Base-by-base conservation (phyloP, 805 yeast species). In the Candida ficus region DNA sequence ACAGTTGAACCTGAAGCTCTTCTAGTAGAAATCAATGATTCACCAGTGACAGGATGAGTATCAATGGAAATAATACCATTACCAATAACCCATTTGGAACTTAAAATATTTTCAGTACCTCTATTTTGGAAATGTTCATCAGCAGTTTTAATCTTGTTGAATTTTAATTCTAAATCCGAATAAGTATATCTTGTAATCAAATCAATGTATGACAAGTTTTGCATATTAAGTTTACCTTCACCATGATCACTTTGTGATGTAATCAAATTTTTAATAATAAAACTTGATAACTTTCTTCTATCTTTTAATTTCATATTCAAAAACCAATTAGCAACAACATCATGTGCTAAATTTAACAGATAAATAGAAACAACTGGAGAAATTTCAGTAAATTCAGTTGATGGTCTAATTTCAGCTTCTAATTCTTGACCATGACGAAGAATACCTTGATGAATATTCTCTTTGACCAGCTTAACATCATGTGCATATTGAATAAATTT, bases 401-500 rank as follows among this genome's bases (percentile, higher is more conserved):
- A 76, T 1, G 83, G 78, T 20, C 70, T 61, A 5, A 63, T 64
- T 30, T 78, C 85, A 11, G 76, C 73, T 18, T 66, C 68, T 1
- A 73, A 68, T 38, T 76, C 81, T 20, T 64, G 61, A 4, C 76
- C 60, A 37, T 56, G 58, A 21, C 37, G 46, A 39, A 47, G 39
- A 16, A 43, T 52, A 37, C 54, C 65, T 48, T 37, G 58, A 48
- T 46, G 64, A 48, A 41, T 60, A 54, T 52, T 49, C 35, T 52
- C 52, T 31, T 52, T 53, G 3, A 38, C 26, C 26, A 49, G 45
- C n/a, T 51, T 42, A 20, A 62, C 47, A 49, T 83, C 89, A 38
- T 73, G 68, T 2, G 87, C 76, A 53, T 79, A 80, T 53, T 84
- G 86, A 40, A 87, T 82, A 50, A 80, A 82, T 50, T 81, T 80